Base-by-base conservation (phyloP, 257 asterid genomes). In the Phtheirospermum japonicum region DNA sequence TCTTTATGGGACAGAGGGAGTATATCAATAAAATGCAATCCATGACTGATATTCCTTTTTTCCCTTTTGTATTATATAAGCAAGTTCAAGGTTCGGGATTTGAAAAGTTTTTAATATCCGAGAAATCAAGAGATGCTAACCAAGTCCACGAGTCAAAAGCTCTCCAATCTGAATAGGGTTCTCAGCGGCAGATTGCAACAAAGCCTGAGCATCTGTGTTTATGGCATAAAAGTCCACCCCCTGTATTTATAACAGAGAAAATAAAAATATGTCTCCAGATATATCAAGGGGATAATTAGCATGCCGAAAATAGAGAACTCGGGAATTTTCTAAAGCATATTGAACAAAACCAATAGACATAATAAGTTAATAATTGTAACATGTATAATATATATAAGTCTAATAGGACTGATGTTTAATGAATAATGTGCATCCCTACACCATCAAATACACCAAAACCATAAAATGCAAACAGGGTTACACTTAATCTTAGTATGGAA, bases 141-240 rank as follows among this genome's bases (percentile, higher is more conserved):
- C 99, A 61, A 93, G 96, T 74, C 97, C 99, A 73, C 97, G 96
- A 68, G 97, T 89, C 85, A 93, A 77, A 64, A 93, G 92, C 77
- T 93, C 99, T 65, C 99, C 99, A 73, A 89, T 93, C 70, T 93
- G 99, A 76, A 89, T 82, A 65, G 97, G 94, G 68, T 82, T 70
- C 73, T 83, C 82, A 5, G 97, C 96, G 67, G 96, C 85, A 67
- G 99, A 93, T 68, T 84, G 96, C 65, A 85, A 50, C 28, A 93
- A 84, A 56, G 99, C 96, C 64, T 93, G 99, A 72, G 95, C 81
- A 81, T 93, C 99, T 14, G 99, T 93, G 81, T 89, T 93, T 72
- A 93, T 59, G 64, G 99, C 95, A 66, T 83, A 89, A 74, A 93
- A 93, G 76, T 93, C 97, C 73, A 93, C 97, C 76, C 99, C 97